phyloP scores from a whole-genome alignment of 2,329 filamentous ascomycete genomes.

The Ascochyta koolunga region DNA sequence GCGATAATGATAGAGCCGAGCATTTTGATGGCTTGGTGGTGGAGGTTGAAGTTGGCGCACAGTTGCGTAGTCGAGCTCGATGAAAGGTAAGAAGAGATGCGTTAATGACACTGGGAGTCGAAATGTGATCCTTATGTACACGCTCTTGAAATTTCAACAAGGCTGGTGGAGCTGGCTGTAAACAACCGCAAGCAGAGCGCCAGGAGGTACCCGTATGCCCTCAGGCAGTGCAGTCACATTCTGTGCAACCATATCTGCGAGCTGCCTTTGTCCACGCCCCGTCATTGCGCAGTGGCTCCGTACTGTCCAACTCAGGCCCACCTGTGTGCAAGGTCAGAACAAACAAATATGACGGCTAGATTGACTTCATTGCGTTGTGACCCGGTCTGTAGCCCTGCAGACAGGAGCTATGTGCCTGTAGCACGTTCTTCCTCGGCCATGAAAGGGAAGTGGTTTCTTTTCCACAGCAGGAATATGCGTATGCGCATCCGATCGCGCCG shows the following conservation, averaged over 20 bases:
- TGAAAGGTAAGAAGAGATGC: no score
- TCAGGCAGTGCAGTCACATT: not conserved
- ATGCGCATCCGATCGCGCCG: not conserved
- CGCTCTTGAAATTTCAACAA: not conserved
- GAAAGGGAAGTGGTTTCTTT: not conserved
- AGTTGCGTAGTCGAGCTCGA: not conserved
- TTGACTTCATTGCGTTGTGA: not conserved
- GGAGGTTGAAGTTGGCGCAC: not conserved
- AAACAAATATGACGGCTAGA: not conserved
- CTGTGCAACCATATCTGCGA: not conserved
- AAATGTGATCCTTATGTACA: not conserved
- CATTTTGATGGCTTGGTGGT: conserved; percentile 14
- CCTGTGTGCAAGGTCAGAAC: not conserved
- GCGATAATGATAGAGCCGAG: conserved; percentile 19
- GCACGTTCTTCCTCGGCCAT: not conserved
- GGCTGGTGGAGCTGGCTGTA: not conserved
- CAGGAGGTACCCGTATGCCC: not conserved
- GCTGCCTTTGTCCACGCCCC: not conserved
- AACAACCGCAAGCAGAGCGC: not conserved
- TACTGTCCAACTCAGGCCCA: not conserved
- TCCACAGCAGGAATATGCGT: not conserved
- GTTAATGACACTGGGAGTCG: not conserved
- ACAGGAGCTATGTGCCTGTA: no score
- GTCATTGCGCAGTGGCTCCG: not conserved
- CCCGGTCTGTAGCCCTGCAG: no score